Evolutionary conservation across 495 filamentous ascomycete genomes (phyloP), one percentile per base, ranked within the genome.

Genomic region (Penicillium soppii): DNA sequence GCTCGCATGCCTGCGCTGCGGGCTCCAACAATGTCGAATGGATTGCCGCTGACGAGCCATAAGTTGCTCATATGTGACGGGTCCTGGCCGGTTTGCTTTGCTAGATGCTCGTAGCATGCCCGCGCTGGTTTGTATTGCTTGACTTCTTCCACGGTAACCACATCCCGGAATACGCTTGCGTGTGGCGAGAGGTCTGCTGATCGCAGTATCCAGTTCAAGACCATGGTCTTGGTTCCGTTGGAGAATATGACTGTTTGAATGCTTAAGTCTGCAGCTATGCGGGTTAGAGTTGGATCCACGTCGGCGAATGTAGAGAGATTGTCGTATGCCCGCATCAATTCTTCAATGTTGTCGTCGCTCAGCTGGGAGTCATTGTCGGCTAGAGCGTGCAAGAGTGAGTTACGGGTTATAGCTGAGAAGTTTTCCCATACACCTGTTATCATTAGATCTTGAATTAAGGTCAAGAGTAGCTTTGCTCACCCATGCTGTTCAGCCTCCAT

Each of bases 401-500:
- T 78, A 3, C 68, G 71, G 0, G 87, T 92, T 42, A 92, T 66
- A n/a, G 69, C 62, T 16, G 71, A 76, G 70, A 92, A 92, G 25
- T 84, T 62, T 33, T 81, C 73, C 52, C 89, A 91, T 41, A 70
- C 52, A 27, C 74, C 84, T 88, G 45, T 27, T 47, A 29, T 29
- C 37, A 15, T 52, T 16, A 54, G 26, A 21, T 16, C 2, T 46
- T 35, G 29, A 25, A 17, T 32, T 6, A 10, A 13, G 29, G 33
- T 19, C 17, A 32, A 10, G 3, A 20, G 7, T 10, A 23, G 22
- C 26, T 13, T 12, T 27, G 12, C 66, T 36, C 68, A 88, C 88
- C 72, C 88, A 92, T 92, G 79, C 83, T 88, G 58, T 87, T 92
- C 53, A 88, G 65, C 38, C 88, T 69, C 88, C 88, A 94, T 29